A percentile compares a stretch with the other conserved stretches of the same genome.
Evolutionary conservation across 2,329 filamentous ascomycete species (phyloP).

Genomic region (Tolypocladium nubicola): DNA sequence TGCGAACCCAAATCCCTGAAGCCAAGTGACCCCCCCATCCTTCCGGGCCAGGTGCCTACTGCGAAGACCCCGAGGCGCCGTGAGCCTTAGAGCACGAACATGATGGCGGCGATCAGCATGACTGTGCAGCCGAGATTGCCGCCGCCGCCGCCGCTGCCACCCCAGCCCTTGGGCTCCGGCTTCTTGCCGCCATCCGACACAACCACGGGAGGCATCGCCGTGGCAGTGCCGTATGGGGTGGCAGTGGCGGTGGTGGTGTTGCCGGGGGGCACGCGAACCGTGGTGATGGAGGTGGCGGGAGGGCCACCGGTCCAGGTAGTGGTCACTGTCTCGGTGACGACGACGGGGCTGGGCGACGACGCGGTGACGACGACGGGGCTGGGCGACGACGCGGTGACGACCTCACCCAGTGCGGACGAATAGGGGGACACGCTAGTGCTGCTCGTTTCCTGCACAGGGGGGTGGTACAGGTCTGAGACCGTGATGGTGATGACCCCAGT

Average conservation of each 20-base stretch:
- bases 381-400: constrained; percentile 6
- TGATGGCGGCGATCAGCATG: constrained; percentile 23
- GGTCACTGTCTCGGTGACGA: constrained; percentile 18
- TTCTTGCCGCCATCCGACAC: constrained; percentile 22
- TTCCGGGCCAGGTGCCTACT: background rate
- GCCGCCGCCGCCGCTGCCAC: constrained; percentile 16
- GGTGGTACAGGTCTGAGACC: constrained; percentile 7
- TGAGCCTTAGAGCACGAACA: constrained; percentile 19
- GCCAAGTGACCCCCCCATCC: background rate
- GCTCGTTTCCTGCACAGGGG: background rate
- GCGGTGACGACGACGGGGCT: constrained; percentile 6
- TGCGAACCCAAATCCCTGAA: background rate
- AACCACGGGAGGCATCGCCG: constrained; percentile 13
- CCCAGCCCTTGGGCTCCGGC: constrained; percentile 18
- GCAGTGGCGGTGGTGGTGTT: constrained; percentile 17
- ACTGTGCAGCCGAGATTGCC: constrained; percentile 23
- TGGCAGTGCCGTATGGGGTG: constrained; percentile 14
- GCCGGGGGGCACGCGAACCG: constrained; percentile 16
- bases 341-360: background rate
- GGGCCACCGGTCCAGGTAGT: constrained; percentile 20
- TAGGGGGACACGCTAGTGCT: background rate
- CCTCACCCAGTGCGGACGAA: constrained; percentile 13
- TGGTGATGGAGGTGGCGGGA: constrained; percentile 18
- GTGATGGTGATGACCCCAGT: constrained; percentile 17
- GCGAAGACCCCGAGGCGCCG: background rate